Base-by-base conservation (phyloP, 495 filamentous ascomycete species). In the Penicillium dipodomyicola region DNA sequence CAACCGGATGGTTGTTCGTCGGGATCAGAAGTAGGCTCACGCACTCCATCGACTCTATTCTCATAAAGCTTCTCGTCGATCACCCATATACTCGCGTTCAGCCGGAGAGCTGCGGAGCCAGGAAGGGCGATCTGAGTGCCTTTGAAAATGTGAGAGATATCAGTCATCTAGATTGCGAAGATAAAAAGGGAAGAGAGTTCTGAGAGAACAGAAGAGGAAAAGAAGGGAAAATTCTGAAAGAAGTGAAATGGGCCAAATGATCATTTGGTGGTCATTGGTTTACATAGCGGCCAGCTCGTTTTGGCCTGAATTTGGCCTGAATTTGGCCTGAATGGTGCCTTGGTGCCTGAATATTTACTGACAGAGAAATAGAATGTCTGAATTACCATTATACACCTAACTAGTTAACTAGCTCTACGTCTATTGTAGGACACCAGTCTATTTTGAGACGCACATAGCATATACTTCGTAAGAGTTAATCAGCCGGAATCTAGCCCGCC, bases 41-140 rank as follows among this genome's bases (percentile, higher is more conserved):
- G 23, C n/a, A 47, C 27, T 33, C 46, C 46, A 35, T 49, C 46
- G 46, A 49, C 27, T 49, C 29, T 49, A 49, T 49, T 49, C 27
- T 49, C 46, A 49, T 49, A 49, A 33, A 49, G 46, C 27, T 33
- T 35, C 46, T 49, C 46, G n/a, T 49, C 46, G 17, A 49, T 49
- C 30, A 35, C 46, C 46, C 46, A 49, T 49, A 30, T 49, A 49
- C 29, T 49, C 46, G 46, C 46, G 30, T 49, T 22, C 46, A 49
- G 46, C n/a, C 0, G 29, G 46, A 35, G 29, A 35, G 29, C 46
- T 49, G 30, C 29, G 46, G 46, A 49, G 46, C 30, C 29, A 49
- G 46, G 29, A 49, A 49, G 46, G 46, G 46, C 29, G 46, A 49
- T 49, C 46, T 33, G 27, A 33, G 29, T 49, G 27, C 29, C 46